These are phyloP conservation scores for Fusarium graminum DNA, from an alignment of 2,329 filamentous ascomycete species.

Conservation along the genomic window DNA sequence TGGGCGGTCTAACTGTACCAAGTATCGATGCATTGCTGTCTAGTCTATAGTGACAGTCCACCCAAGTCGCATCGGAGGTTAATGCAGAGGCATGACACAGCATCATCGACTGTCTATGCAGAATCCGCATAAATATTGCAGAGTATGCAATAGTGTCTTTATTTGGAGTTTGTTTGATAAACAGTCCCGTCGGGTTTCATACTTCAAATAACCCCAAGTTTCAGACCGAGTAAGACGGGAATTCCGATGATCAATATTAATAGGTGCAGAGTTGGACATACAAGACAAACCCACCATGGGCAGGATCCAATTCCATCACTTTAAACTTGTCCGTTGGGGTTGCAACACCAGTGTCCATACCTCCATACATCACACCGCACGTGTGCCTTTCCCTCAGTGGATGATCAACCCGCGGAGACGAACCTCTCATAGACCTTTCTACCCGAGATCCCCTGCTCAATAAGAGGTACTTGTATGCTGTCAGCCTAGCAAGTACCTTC, in stretches of 20 bases:
- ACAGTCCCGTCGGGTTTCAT: slow-evolving; percentile 13
- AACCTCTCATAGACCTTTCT: slow-evolving; percentile 5
- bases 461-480: slow-evolving; percentile 32
- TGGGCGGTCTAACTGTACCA: slow-evolving; percentile 7
- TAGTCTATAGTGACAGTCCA: not conserved
- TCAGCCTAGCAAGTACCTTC: slow-evolving; percentile 41
- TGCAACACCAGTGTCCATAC: slow-evolving; percentile 22
- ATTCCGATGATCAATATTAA: slow-evolving; percentile 16
- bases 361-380: slow-evolving; percentile 15
- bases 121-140: not conserved
- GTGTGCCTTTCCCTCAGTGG: slow-evolving; percentile 13
- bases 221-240: slow-evolving; percentile 27
- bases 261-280: not conserved
- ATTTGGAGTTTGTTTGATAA: slow-evolving; percentile 10
- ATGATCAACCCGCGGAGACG: not conserved
- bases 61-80: not conserved
- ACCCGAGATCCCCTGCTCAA: slow-evolving; percentile 3
- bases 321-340: slow-evolving; percentile 41
- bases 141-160: not conserved
- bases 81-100: slow-evolving; percentile 6
- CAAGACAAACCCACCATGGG: not conserved
- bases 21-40: slow-evolving; percentile 4
- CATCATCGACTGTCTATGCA: not conserved
- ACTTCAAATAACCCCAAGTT: slow-evolving; percentile 3
- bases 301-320: slow-evolving; percentile 10